A percentile compares a stretch with the other conserved stretches of the same genome.
Conservation (phyloP, 2,329 filamentous ascomycete species). For the Eurotiales sp. region DNA sequence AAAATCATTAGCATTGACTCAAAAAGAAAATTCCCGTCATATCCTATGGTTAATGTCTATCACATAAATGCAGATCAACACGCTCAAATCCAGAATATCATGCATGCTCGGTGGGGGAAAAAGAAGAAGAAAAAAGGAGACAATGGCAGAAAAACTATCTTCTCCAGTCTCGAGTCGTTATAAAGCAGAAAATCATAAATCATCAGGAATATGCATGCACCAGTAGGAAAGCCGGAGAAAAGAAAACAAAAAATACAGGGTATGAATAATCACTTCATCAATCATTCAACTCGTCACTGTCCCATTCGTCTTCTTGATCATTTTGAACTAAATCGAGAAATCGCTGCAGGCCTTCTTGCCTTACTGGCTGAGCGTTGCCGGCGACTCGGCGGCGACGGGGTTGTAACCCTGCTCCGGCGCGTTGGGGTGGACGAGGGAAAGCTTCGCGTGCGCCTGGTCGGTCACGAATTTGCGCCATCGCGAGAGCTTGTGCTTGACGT, state of each 20-base stretch:
- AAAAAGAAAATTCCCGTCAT: constrained; percentile 4
- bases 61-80: neutral
- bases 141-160: neutral
- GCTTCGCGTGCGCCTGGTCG: constrained; percentile 23
- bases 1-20: neutral
- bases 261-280: neutral
- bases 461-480: constrained; percentile 35
- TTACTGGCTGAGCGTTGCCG: constrained; percentile 18
- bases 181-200: neutral
- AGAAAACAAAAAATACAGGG: neutral
- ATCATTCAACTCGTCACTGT: constrained; percentile 55
- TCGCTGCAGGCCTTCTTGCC: constrained; percentile 42
- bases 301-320: constrained; percentile 58
- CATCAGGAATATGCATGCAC: neutral
- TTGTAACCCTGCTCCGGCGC: constrained; percentile 13
- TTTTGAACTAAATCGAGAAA: constrained; percentile 51
- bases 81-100: constrained; percentile 6
- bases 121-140: neutral
- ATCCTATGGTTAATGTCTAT: neutral
- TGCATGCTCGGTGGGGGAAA: neutral
- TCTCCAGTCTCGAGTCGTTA: neutral
- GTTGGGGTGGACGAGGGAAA: constrained; percentile 16
- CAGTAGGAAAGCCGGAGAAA: neutral
- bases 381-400: constrained; percentile 11
- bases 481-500: constrained; percentile 35